Evolutionary conservation across 805 yeast species (phyloP).

Genomic region (Cyberlindnera galapagoensis): DNA sequence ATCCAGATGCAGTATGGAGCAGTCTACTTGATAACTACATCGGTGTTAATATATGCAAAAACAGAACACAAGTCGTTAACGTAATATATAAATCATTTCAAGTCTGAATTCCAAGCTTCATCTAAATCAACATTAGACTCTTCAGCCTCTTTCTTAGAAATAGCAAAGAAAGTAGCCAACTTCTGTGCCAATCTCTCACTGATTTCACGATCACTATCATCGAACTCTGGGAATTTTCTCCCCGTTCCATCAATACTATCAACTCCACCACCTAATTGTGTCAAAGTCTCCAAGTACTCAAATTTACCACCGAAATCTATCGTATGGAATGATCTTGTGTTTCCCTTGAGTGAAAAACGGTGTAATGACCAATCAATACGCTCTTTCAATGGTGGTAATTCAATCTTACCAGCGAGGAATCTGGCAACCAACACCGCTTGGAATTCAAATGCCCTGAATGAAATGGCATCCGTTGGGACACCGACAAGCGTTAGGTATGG

Average conservation of each 20-base stretch:
- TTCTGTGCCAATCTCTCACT: slow-evolving; percentile 8
- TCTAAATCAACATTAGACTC: too few relatives aligned
- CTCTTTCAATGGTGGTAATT: slow-evolving; percentile 25
- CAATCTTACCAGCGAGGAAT: slow-evolving; percentile 26
- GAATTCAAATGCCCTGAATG: slow-evolving; percentile 35
- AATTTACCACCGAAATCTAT: slow-evolving; percentile 30
- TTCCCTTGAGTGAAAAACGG: slow-evolving; percentile 25
- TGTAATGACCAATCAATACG: slow-evolving; percentile 28
- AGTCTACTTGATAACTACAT: too few relatives aligned
- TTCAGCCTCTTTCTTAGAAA: slow-evolving; percentile 4
- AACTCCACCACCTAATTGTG: slow-evolving; percentile 24
- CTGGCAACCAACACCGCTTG: slow-evolving; percentile 33
- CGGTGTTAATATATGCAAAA: too few relatives aligned
- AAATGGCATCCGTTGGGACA: slow-evolving; percentile 31
- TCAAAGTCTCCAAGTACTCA: slow-evolving; percentile 22
- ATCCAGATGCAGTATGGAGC: too few relatives aligned
- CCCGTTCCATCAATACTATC: slow-evolving; percentile 13
- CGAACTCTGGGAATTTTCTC: slow-evolving; percentile 20
- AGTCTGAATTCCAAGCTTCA: too few relatives aligned
- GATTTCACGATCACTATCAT: slow-evolving; percentile 25
- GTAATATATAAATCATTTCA: too few relatives aligned
- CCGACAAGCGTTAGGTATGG: slow-evolving; percentile 32
- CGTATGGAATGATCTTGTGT: slow-evolving; percentile 27
- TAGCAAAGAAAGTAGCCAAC: slow-evolving; percentile 16
- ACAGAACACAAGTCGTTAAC: too few relatives aligned